Conservation (phyloP, 2,329 filamentous ascomycete species). For the Aureobasidium sp. region DNA sequence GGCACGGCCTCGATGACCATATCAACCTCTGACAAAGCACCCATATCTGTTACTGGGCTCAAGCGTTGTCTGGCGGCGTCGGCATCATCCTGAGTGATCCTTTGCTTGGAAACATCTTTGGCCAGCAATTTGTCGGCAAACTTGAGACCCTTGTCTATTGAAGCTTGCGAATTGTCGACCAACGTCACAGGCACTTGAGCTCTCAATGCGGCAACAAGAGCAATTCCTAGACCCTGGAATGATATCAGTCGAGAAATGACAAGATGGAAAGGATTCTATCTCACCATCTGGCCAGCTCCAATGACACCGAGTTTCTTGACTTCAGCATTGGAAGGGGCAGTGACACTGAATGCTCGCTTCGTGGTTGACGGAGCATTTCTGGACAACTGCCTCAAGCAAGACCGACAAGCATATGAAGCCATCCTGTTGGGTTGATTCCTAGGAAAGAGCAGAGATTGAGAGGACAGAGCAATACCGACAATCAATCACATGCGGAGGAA, state of each 20-base stretch:
- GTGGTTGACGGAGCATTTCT: neutral
- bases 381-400: neutral
- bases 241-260: slow-evolving; percentile 23
- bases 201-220: slow-evolving; percentile 81
- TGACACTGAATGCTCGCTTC: slow-evolving; percentile 56
- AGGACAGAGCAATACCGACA: neutral
- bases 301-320: slow-evolving; percentile 87
- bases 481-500: slow-evolving; percentile 2
- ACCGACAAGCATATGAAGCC: neutral
- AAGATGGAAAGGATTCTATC: neutral
- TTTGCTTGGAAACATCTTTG: slow-evolving; percentile 85
- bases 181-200: slow-evolving; percentile 78
- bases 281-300: slow-evolving; percentile 91
- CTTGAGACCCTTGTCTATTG: slow-evolving; percentile 79
- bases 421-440: neutral
- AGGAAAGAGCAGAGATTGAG: neutral
- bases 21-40: slow-evolving; percentile 74
- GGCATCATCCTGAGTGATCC: slow-evolving; percentile 75
- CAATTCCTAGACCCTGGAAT: slow-evolving; percentile 81
- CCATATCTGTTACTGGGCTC: slow-evolving; percentile 62
- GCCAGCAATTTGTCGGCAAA: slow-evolving; percentile 92
- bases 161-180: slow-evolving; percentile 75
- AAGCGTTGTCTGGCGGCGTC: slow-evolving; percentile 65
- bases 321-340: slow-evolving; percentile 36
- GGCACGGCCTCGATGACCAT: slow-evolving; percentile 98